These are phyloP conservation scores for Cladobotryum protrusum DNA, from an alignment of 2,329 filamentous ascomycete species.

Conservation along the genomic window DNA sequence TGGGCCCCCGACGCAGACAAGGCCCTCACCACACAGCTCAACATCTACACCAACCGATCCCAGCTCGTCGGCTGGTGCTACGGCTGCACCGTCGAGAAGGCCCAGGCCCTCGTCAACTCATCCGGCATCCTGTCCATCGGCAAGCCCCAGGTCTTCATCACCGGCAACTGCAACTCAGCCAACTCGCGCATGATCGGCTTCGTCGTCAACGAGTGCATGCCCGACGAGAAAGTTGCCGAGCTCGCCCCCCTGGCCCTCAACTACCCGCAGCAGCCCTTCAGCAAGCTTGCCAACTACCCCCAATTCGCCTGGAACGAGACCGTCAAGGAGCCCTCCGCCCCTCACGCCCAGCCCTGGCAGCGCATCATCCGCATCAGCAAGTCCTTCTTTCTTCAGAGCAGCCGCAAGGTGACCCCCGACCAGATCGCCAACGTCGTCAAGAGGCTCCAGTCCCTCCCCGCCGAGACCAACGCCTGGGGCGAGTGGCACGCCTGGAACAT, in stretches of 20 bases:
- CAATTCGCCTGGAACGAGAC: conserved; percentile 10
- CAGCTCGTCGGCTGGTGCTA: conserved; percentile 12
- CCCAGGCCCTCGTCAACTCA: conserved; percentile 4
- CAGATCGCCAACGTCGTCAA: conserved; percentile 4
- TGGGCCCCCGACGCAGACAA: conserved; percentile 12
- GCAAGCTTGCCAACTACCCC: background rate
- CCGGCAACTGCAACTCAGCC: conserved; percentile 12
- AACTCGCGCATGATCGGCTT: conserved; percentile 13
- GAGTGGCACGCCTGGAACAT: conserved; percentile 13
- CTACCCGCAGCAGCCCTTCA: conserved; percentile 11
- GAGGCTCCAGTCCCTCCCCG: conserved; percentile 2
- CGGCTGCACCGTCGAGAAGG: conserved; percentile 1
- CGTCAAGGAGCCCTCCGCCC: background rate
- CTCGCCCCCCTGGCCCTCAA: conserved; percentile 4
- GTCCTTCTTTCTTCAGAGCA: conserved; percentile 12
- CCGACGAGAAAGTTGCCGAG: conserved; percentile 8
- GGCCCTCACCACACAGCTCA: conserved; percentile 8
- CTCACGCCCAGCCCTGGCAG: conserved; percentile 8
- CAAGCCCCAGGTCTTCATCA: conserved; percentile 8
- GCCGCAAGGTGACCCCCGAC: background rate
- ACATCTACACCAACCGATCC: conserved; percentile 7
- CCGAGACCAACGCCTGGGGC: conserved; percentile 5
- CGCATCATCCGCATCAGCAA: conserved; percentile 11
- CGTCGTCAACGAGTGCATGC: conserved; percentile 7
- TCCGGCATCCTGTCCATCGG: conserved; percentile 12